A percentile compares a stretch with the other conserved stretches of the same genome.
Conservation (phyloP, 768 basidiomycete species). For the Leccinum variicolor region DNA sequence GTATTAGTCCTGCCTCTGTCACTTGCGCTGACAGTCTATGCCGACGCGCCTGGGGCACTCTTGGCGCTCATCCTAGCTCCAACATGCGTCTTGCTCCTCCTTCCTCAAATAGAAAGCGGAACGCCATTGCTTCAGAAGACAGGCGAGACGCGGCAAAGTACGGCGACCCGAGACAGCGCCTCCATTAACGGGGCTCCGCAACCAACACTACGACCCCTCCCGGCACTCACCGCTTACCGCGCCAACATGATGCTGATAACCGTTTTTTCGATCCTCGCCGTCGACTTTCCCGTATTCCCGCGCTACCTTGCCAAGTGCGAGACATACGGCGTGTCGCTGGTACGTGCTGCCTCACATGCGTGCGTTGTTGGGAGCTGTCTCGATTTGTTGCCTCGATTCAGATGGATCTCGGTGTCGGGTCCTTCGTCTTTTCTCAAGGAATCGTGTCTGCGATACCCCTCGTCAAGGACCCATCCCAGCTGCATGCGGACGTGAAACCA, state of each 20-base stretch:
- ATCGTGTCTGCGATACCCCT: slow-evolving; percentile 84
- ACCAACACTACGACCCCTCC: slow-evolving; percentile 41
- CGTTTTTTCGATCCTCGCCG: slow-evolving; percentile 85
- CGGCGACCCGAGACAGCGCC: not conserved
- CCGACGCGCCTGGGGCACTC: slow-evolving; percentile 52
- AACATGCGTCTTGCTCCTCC: slow-evolving; percentile 40
- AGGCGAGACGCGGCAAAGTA: not conserved
- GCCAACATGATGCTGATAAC: slow-evolving; percentile 97
- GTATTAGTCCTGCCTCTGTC: slow-evolving; percentile 76
- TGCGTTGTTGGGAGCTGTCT: not conserved
- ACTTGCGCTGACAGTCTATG: slow-evolving; percentile 75
- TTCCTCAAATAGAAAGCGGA: slow-evolving; percentile 41
- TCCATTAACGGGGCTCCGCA: not conserved
- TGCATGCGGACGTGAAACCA: slow-evolving; percentile 44
- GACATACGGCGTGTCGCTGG: slow-evolving; percentile 91
- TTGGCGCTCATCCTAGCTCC: slow-evolving; percentile 47
- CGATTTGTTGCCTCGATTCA: slow-evolving; percentile 29
- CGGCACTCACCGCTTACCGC: slow-evolving; percentile 83
- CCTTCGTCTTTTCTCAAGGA: slow-evolving; percentile 96
- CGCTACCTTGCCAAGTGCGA: slow-evolving; percentile 88
- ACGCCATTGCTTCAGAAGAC: slow-evolving; percentile 52
- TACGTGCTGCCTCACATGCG: slow-evolving; percentile 34
- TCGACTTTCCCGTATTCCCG: slow-evolving; percentile 94
- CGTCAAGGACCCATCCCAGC: slow-evolving; percentile 56
- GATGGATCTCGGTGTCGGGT: slow-evolving; percentile 99